Base-by-base conservation (phyloP, 108 stramenopile genomes). In the Fragilaria crotonensis region DNA sequence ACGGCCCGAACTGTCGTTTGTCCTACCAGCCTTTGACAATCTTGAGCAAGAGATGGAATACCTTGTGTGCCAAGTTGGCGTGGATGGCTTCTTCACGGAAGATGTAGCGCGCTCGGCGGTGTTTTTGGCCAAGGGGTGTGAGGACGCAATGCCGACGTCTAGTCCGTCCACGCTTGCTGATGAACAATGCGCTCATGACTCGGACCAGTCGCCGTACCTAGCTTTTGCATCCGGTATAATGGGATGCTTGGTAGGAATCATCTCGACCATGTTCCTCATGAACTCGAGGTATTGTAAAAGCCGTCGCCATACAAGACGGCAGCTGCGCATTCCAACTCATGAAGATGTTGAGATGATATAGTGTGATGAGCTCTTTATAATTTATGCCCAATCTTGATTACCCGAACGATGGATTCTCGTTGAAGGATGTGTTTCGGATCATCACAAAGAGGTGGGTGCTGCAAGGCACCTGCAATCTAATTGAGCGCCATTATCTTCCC, bases 31-130 rank as follows among this genome's bases (percentile, higher is more conserved):
- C 20, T 74, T 81, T 61, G 9, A 45, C 11, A 68, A 60, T 3
- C 50, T 54, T 20, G 60, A 73, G 48, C 71, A 73, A 3, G 81
- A 83, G 60, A 29, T 76, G 17, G n/a, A 36, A 45, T 65, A 79
- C 30, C 57, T 76, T 19, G 73, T 70, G 47, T 78, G 77, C 33
- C 60, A 41, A 41, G 14, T 41, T 11, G 36, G 36, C 7, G 36
- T 41, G 11, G 36, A 41, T 41, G 36, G 36, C 7, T 14, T 41
- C 36, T 41, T 41, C 14, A 41, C 36, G 36, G 36, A 41, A 41
- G 36, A 41, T 41, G 36, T 41, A 14, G 36, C 11, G 14, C 36
- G 36, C 11, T 11, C 36, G 36, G 36, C 59, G 4, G 49, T 70
- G 17, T 62, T 33, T 5, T 41, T 78, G 11, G 71, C 36, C 36